Base-by-base conservation (phyloP, 2,329 filamentous ascomycete genomes). In the Acephala macrosclerotiorum region DNA sequence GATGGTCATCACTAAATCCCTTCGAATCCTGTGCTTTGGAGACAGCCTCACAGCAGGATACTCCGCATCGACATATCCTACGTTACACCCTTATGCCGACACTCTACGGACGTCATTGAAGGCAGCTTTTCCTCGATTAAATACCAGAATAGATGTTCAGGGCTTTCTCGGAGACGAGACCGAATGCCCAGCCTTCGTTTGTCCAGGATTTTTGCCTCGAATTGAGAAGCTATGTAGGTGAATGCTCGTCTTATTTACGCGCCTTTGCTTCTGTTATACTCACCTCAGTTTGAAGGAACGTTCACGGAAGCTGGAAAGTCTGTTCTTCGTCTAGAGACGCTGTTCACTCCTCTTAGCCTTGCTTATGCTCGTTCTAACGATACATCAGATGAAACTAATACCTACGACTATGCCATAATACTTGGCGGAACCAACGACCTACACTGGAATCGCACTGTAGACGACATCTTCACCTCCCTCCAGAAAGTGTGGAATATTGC, bases 351-450 rank as follows among this genome's bases (percentile, higher is more conserved):
- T 49, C n/a, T 49, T 22, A 9, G 9, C n/a, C n/a, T 22, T 49
- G 9, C 25, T 25, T 2, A 2, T 20, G 45, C 20, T 2, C 1
- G 9, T 49, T 49, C 9, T 49, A 6, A 49, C 11, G 25, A 22
- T 25, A 9, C 14, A 53, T 29, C 26, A 53, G 49, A 53, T n/a
- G 22, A 53, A 29, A 18, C 29, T 6, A 7, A 12, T 2, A 4
- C 22, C 11, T 75, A 74, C 22, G 85, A 90, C 79, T 91, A 87
- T 86, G 83, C 85, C 16, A 83, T 91, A 36, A 76, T 90, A 4
- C 81, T 91, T 1, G 88, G 86, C 9, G 89, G 88, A 2, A 90
- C 88, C 58, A 91, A 91, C 71, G 88, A 91, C 69, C 75, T 91
- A 5, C 83, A 76, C 25, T 79, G 79, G 66, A 73, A 74, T 9